phyloP scores from a whole-genome alignment of 805 yeast genomes.

The Wickerhamomyces bisporus region DNA sequence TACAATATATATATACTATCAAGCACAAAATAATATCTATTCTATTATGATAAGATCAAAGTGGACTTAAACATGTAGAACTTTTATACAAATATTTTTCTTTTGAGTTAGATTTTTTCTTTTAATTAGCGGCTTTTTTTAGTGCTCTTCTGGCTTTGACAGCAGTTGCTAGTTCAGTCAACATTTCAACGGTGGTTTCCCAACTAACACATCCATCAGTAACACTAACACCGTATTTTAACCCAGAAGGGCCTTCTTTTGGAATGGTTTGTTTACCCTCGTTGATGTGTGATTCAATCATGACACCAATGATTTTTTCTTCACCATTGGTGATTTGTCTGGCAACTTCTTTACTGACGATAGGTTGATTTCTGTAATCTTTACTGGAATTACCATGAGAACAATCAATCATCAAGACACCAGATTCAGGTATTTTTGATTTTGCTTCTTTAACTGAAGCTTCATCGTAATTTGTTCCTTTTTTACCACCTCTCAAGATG shows the following conservation, averaged over 20 bases:
- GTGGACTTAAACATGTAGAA: too few relatives aligned
- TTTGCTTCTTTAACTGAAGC: conserved; percentile 73
- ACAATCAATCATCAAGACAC: conserved; percentile 87
- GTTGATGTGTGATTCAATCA: conserved; percentile 90
- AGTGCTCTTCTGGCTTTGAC: conserved; percentile 71
- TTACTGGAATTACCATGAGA: conserved; percentile 96
- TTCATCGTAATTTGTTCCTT: conserved; percentile 89
- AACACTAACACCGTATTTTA: conserved; percentile 92
- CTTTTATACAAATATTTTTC: too few relatives aligned
- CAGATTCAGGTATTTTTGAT: conserved; percentile 45
- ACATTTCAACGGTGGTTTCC: conserved; percentile 82
- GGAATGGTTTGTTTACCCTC: conserved; percentile 93
- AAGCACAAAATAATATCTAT: too few relatives aligned
- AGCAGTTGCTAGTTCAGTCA: conserved; percentile 73
- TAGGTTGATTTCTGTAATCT: conserved; percentile 93
- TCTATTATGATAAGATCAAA: too few relatives aligned
- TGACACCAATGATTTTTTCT: conserved; percentile 77
- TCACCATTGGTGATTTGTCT: conserved; percentile 82
- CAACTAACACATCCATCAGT: conserved; percentile 96
- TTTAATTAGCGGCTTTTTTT: conserved; percentile 16
- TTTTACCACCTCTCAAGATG: conserved; percentile 92
- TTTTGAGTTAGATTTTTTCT: too few relatives aligned
- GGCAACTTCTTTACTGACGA: conserved; percentile 77
- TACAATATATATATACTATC: too few relatives aligned
- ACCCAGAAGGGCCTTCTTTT: conserved; percentile 65